Base-by-base conservation (phyloP, 2,329 filamentous ascomycete species). In the Ophiocordyceps camponoti-saundersi region DNA sequence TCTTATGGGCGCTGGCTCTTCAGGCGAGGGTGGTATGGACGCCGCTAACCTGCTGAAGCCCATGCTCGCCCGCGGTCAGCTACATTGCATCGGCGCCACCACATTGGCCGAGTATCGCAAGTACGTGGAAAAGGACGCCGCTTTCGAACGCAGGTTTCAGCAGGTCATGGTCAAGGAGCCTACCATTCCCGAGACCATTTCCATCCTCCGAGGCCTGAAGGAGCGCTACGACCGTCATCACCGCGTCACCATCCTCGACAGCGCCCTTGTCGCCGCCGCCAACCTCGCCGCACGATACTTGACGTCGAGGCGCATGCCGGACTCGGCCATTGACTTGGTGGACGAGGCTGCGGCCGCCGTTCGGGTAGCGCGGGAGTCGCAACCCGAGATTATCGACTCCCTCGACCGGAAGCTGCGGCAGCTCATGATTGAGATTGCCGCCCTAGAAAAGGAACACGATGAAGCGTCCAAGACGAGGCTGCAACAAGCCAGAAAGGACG, bases 181-280 rank as follows among this genome's bases (percentile, higher is more conserved):
- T 2, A 74, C 79, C 6, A 81, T 96, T 44, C 65, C 78, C 1
- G 92, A 98, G 67, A 96, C 92, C 15, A 79, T 98, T 52, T 98
- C 92, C 21, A 98, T 98, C 58, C 80, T 98, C n/a, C 86, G 92
- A 72, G 92, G 92, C 60, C 70, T 98, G 52, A 98, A 96, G 71
- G 90, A 96, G 63, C 87, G 88, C 62, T 98, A 96, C 66, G 92
- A 98, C 67, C 86, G 94, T 45, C 92, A 98, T 65, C 92, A 98
- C 63, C 89, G 90, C 72, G 92, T 98, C 57, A 96, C 81, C 53
- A 98, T 98, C 54, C 80, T 90, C 42, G 92, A 98, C 59, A 87
- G 82, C 57, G 92, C 92, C 52, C 85, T 98, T 51, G 90, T 98
- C 16, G 77, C 89, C 45, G 79, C 92, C 6, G 86, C 92, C n/a